Evolutionary conservation across 371 early-diverging fungal species (phyloP).

Genomic region (Mortierella sp.): DNA sequence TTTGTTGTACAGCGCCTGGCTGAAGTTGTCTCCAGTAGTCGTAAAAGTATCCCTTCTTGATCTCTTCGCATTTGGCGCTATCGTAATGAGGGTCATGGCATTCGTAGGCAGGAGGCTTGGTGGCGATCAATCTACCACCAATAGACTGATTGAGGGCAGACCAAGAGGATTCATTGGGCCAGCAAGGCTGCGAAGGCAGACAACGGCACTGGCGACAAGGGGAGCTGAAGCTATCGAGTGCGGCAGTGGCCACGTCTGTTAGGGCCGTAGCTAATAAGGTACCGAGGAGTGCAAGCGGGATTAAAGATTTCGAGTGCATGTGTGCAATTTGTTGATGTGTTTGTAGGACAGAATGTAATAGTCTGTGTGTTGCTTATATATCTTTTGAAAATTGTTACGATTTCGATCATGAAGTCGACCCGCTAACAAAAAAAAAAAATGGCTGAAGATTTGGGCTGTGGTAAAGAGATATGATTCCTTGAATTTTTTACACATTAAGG

Average conservation of each 20-base stretch:
- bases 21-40: constrained; percentile 17
- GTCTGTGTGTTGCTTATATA: no score
- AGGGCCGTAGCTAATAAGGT: background rate
- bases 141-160: constrained; percentile 23
- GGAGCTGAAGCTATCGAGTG: background rate
- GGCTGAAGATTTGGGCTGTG: no score
- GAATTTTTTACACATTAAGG: no score
- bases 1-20: constrained; percentile 28
- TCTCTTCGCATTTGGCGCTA: constrained; percentile 17
- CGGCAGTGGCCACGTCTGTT: background rate
- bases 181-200: constrained; percentile 38
- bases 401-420: no score
- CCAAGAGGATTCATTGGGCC: constrained; percentile 28
- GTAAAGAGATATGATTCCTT: no score
- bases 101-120: constrained; percentile 26
- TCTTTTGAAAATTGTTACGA: no score
- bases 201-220: constrained; percentile 17
- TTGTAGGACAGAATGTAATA: background rate
- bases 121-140: constrained; percentile 24
- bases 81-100: constrained; percentile 41
- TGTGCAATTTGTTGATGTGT: background rate
- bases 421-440: no score
- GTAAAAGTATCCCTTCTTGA: constrained; percentile 26
- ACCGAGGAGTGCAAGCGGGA: background rate
- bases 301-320: constrained; percentile 2